Evolutionary conservation across 441 rosid species (phyloP).

Genomic region (Adansonia gregorii): DNA sequence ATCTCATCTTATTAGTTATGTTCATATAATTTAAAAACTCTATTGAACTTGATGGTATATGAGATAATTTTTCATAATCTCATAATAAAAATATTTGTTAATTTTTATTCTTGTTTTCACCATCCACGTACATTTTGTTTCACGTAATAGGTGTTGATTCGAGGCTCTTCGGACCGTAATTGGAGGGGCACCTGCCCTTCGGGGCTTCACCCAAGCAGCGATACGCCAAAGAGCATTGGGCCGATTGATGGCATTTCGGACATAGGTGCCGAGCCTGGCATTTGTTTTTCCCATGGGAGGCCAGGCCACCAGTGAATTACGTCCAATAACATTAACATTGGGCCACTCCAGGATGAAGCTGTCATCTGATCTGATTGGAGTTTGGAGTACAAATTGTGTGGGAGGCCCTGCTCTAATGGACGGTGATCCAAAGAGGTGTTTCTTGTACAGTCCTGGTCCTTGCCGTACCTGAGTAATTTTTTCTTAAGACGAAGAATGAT

Average conservation of each 20-base stretch:
- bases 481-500: not conserved
- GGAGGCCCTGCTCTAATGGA: slow-evolving; percentile 36
- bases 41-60: no score
- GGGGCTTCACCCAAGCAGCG: slow-evolving; percentile 37
- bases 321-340: not conserved
- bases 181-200: slow-evolving; percentile 36
- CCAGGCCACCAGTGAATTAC: no score
- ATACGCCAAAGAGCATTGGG: slow-evolving; percentile 43
- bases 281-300: slow-evolving; percentile 29
- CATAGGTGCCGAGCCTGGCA: slow-evolving; percentile 35
- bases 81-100: no score
- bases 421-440: slow-evolving; percentile 42
- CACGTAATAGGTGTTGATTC: slow-evolving; percentile 25
- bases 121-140: slow-evolving; percentile 33
- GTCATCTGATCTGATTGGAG: not conserved
- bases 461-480: slow-evolving; percentile 33
- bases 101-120: no score
- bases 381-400: slow-evolving; percentile 36
- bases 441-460: slow-evolving; percentile 43
- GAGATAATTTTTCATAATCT: no score
- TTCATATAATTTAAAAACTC: no score
- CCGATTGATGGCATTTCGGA: slow-evolving; percentile 35
- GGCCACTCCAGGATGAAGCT: slow-evolving; percentile 38
- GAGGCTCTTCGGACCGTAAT: slow-evolving; percentile 42
- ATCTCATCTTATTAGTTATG: no score